Evolutionary conservation across 2,329 filamentous ascomycete genomes (phyloP).

Genomic region (Plectosphaerella cucumerina): DNA sequence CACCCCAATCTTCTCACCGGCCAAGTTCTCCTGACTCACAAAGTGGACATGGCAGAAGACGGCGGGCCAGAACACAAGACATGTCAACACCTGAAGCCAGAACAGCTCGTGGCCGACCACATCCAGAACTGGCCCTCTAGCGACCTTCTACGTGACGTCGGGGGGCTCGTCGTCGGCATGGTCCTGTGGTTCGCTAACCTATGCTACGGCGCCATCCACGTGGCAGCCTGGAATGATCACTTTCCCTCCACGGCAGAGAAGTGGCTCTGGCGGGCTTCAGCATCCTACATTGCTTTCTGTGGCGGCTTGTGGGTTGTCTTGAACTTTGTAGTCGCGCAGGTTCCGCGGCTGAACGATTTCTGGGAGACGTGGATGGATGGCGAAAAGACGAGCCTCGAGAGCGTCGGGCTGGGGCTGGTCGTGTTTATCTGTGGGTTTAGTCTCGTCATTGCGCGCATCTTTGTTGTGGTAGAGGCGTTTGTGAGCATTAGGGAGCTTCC

Average conservation of each 20-base stretch:
- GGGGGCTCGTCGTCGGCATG: conserved; percentile 8
- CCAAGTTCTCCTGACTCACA: too few relatives aligned
- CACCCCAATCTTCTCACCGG: too few relatives aligned
- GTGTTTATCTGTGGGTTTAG: conserved; percentile 2
- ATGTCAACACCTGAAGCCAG: conserved; percentile 7
- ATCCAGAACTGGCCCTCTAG: conserved; percentile 7
- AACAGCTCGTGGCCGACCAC: conserved; percentile 2
- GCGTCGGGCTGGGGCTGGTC: not conserved
- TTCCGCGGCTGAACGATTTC: conserved; percentile 10
- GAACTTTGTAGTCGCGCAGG: conserved; percentile 10
- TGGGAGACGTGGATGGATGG: conserved; percentile 4
- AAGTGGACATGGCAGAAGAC: not conserved
- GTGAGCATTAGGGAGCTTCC: conserved; percentile 17
- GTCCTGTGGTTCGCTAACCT: not conserved
- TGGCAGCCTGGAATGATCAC: conserved; percentile 19
- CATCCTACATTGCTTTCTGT: conserved; percentile 13
- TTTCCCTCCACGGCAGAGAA: conserved; percentile 16
- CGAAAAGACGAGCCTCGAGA: conserved; percentile 1
- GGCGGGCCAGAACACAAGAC: not conserved
- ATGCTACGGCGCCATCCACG: conserved; percentile 13
- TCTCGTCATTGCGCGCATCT: conserved; percentile 12
- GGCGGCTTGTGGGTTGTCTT: conserved; percentile 3
- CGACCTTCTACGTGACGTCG: conserved; percentile 7
- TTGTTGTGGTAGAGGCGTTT: conserved; percentile 18
- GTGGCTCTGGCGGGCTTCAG: conserved; percentile 15